Evolutionary conservation across 495 filamentous ascomycete species (phyloP).

Genomic region (Penicillium pulvis): DNA sequence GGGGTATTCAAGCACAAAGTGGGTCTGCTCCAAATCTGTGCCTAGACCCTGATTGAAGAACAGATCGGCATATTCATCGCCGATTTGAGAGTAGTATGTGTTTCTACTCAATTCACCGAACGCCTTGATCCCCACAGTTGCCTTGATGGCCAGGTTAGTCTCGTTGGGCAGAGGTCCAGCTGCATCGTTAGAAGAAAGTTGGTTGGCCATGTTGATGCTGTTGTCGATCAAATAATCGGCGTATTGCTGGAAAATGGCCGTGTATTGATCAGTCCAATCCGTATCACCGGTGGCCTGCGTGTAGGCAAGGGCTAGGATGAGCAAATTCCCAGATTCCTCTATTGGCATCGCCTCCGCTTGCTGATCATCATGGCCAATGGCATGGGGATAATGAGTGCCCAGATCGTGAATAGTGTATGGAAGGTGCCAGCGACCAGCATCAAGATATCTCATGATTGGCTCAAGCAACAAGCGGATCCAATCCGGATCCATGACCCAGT

Average conservation of each 20-base stretch:
- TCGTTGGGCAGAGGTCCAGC: slow-evolving; percentile 53
- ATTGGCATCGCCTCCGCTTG: slow-evolving; percentile 49
- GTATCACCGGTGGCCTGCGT: slow-evolving; percentile 43
- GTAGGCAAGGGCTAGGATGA: slow-evolving; percentile 48
- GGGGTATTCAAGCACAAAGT: slow-evolving; percentile 49
- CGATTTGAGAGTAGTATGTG: slow-evolving; percentile 41
- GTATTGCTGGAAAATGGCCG: slow-evolving; percentile 41
- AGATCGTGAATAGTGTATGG: slow-evolving; percentile 51
- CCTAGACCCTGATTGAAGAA: slow-evolving; percentile 44
- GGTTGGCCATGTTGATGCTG: slow-evolving; percentile 48
- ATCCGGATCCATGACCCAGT: slow-evolving; percentile 50
- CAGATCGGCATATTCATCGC: slow-evolving; percentile 38
- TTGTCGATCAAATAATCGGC: slow-evolving; percentile 55
- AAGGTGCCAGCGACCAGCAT: slow-evolving; percentile 43
- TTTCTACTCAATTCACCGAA: slow-evolving; percentile 45
- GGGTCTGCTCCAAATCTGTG: slow-evolving; percentile 37
- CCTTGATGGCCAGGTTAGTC: slow-evolving; percentile 60
- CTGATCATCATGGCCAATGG: slow-evolving; percentile 50
- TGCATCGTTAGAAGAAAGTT: slow-evolving; percentile 59
- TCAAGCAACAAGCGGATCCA: slow-evolving; percentile 53
- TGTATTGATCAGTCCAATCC: slow-evolving; percentile 38
- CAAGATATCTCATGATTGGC: slow-evolving; percentile 52
- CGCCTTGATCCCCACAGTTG: slow-evolving; percentile 55
- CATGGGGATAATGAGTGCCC: slow-evolving; percentile 49
- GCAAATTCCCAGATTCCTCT: slow-evolving; percentile 50